phyloP scores from a whole-genome alignment of 2,329 filamentous ascomycete genomes.

The Monilinia fructicola region DNA sequence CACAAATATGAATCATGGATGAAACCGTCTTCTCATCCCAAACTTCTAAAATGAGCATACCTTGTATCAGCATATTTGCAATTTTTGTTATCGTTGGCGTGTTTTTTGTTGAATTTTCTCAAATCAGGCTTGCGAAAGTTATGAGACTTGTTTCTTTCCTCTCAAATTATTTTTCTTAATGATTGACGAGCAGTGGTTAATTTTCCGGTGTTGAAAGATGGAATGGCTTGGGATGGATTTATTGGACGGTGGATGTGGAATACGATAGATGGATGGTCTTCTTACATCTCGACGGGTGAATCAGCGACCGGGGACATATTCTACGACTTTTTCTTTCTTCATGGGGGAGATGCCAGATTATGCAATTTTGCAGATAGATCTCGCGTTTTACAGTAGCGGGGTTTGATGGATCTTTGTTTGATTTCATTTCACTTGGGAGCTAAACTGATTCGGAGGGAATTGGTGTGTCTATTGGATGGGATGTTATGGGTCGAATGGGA shows the following conservation, averaged over 20 bases:
- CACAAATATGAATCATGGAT: background rate
- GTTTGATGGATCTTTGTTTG: background rate
- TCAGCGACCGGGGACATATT: conserved; percentile 16
- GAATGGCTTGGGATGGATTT: background rate
- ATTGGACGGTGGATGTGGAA: background rate
- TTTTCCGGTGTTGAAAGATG: background rate
- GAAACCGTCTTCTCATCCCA: background rate
- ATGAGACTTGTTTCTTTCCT: background rate
- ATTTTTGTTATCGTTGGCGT: conserved; percentile 11
- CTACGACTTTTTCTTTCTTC: conserved; percentile 16
- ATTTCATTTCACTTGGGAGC: conserved; percentile 16
- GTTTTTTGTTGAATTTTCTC: background rate
- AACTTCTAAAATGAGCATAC: background rate
- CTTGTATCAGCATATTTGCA: conserved; percentile 13
- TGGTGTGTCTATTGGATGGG: conserved; percentile 8
- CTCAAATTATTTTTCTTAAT: background rate
- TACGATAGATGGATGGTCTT: background rate
- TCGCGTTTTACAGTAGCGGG: conserved; percentile 12
- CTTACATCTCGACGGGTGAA: conserved; percentile 21
- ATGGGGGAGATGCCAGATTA: conserved; percentile 9
- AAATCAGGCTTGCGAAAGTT: background rate
- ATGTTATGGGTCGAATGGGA: background rate
- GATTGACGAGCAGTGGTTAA: conserved; percentile 19
- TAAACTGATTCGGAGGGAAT: background rate
- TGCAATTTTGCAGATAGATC: conserved; percentile 8